phyloP scores from a whole-genome alignment of 257 asterid species.

The Linderniella brevidens region DNA sequence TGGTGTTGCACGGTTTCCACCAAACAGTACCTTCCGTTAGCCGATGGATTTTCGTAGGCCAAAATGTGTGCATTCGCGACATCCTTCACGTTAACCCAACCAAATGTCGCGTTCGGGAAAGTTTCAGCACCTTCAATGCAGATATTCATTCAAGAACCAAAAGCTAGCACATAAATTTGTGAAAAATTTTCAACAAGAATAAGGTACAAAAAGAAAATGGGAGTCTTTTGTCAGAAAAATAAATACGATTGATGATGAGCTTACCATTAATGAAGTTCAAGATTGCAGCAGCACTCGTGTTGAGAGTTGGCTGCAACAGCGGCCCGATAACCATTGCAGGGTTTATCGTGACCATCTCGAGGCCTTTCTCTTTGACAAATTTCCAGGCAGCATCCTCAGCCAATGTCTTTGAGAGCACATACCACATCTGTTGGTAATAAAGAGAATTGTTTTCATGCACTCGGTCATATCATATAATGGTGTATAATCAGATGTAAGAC shows the following conservation, averaged over 20 bases:
- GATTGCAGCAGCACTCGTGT: constrained; percentile 50
- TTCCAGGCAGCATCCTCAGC: constrained; percentile 86
- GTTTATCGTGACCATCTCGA: constrained; percentile 53
- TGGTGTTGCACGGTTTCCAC: constrained; percentile 41
- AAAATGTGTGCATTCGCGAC: constrained; percentile 64
- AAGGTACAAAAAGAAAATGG: neutral
- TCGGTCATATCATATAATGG: neutral
- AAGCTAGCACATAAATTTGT: neutral
- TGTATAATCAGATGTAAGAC: neutral
- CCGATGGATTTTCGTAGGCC: constrained; percentile 49
- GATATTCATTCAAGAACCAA: neutral
- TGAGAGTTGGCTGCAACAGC: constrained; percentile 62
- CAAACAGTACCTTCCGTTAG: constrained; percentile 51
- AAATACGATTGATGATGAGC: neutral
- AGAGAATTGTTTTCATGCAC: too few species aligned
- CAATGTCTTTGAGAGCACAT: constrained; percentile 59
- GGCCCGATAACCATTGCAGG: constrained; percentile 75
- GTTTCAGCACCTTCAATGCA: constrained; percentile 40
- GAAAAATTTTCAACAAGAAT: neutral
- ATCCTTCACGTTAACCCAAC: constrained; percentile 63
- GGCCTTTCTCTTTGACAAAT: constrained; percentile 54
- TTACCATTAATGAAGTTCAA: constrained; percentile 51
- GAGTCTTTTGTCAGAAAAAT: neutral
- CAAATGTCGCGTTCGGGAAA: constrained; percentile 27
- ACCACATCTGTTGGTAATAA: constrained; percentile 44